Evolutionary conservation across 495 filamentous ascomycete genomes (phyloP).

Genomic region (Tricharina praecox): DNA sequence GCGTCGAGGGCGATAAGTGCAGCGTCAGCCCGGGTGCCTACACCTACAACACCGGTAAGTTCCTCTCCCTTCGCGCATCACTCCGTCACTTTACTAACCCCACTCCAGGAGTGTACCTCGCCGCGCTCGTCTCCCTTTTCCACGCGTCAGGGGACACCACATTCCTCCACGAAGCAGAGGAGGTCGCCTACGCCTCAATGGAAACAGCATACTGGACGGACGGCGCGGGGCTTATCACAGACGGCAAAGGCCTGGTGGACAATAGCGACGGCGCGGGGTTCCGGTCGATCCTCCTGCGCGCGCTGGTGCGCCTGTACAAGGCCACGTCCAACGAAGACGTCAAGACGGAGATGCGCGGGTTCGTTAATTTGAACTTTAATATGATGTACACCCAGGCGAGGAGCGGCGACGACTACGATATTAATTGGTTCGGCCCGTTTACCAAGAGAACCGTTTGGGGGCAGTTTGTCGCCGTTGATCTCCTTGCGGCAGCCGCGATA

Average conservation of each 20-base stretch:
- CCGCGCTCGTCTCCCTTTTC: background rate
- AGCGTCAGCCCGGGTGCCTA: background rate
- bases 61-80: too few relatives aligned
- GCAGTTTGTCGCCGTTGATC: constrained; percentile 1
- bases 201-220: constrained; percentile 5
- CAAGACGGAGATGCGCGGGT: constrained; percentile 5
- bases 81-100: background rate
- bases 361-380: constrained; percentile 5
- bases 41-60: constrained; percentile 6
- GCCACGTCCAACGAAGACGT: background rate
- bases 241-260: background rate
- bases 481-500: background rate
- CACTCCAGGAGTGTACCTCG: constrained; percentile 1
- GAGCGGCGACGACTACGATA: constrained; percentile 1
- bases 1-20: background rate
- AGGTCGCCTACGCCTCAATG: constrained; percentile 1
- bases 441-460: background rate
- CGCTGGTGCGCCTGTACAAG: background rate
- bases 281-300: background rate
- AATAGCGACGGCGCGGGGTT: constrained; percentile 5
- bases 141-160: background rate
- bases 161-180: constrained; percentile 3
- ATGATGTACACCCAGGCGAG: constrained; percentile 1
- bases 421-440: constrained; percentile 6
- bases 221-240: constrained; percentile 5